Base-by-base conservation (phyloP, 768 basidiomycete genomes). In the Xerocomellus chrysenteron region DNA sequence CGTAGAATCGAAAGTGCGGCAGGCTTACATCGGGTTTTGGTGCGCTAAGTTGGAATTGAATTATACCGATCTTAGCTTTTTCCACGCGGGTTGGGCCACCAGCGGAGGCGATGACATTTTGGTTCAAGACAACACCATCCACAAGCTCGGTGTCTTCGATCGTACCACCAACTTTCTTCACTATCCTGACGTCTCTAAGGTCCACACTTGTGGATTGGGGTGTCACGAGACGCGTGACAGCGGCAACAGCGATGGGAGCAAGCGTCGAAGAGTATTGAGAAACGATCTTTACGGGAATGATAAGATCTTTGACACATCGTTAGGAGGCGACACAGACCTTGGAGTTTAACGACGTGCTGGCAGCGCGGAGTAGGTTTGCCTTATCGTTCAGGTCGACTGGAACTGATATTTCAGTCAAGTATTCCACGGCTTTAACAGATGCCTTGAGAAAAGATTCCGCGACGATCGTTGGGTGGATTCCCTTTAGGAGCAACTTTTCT, bases 141-240 rank as follows among this genome's bases (percentile, higher is more conserved):
- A 97, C 83, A 17, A 99, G 83, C 65, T 98, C 94, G 3, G 97
- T 98, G 72, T 99, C 97, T 73, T 99, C 97, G 59, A 99, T 99
- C 2, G 97, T 98, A 42, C 97, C 97, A 21, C 97, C 97, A 49
- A 98, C 92, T 73, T 98, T 98, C 78, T 96, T 98, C 50, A 99
- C 94, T 61, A 99, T 81, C 33, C 97, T 87, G 68, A 98, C 88
- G 73, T 99, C 97, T 56, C 94, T 83, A 24, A 99, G 85, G 74
- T 99, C 97, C 50, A 99, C 97, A 66, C 94, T 98, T 11, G 91
- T 89, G 5, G 95, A 95, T 6, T 88, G 86, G 1, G 92, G 82
- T 0, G 92, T 92, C 46, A 92, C 86, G 40, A 99, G 83, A 57
- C 94, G 90, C 21, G 89, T 92, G 41, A 99, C 97, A 30, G 96